These are phyloP conservation scores for Alisma plantagoaquatica DNA, from an alignment of 106 monocot species.

Conservation along the genomic window DNA sequence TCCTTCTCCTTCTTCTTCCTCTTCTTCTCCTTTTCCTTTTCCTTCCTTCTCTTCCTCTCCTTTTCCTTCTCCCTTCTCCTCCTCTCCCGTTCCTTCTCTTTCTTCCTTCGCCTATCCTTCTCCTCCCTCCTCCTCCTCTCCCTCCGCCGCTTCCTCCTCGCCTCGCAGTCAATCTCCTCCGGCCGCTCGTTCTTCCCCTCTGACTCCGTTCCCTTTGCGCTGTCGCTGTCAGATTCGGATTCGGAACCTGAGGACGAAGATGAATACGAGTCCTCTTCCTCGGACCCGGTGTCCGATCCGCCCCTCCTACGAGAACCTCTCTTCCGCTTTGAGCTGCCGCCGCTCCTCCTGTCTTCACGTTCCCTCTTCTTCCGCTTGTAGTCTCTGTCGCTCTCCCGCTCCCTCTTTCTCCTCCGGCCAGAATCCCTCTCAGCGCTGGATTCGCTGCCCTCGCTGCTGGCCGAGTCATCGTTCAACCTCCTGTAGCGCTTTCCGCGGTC, in stretches of 20 bases:
- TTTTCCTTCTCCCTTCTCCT: too few relatives aligned
- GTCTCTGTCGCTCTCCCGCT: neutral
- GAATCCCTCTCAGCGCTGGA: slow-evolving; percentile 1
- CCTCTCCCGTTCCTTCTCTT: neutral
- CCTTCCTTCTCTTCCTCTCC: too few relatives aligned
- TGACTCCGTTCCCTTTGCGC: too few relatives aligned
- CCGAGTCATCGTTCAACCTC: slow-evolving; percentile 2
- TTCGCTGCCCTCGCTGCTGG: neutral
- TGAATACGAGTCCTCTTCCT: slow-evolving; percentile 1
- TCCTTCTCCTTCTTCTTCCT: too few relatives aligned
- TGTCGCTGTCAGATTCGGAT: too few relatives aligned
- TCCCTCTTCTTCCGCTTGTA: neutral
- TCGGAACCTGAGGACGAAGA: slow-evolving; percentile 4
- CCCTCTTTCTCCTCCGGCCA: slow-evolving; percentile 3
- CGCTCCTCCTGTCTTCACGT: too few relatives aligned
- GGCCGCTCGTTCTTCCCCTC: neutral
- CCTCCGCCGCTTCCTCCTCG: slow-evolving; percentile 1
- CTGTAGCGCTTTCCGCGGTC: slow-evolving; percentile 1
- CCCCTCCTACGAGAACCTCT: too few relatives aligned
- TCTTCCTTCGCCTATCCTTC: slow-evolving; percentile 3
- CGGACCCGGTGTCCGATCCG: too few relatives aligned
- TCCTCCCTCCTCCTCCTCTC: slow-evolving; percentile 7
- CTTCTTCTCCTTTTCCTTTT: too few relatives aligned
- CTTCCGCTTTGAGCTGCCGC: neutral
- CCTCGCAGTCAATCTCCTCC: neutral